Conservation (phyloP, 768 basidiomycete genomes). For the Macrolepiota dolichaula region DNA sequence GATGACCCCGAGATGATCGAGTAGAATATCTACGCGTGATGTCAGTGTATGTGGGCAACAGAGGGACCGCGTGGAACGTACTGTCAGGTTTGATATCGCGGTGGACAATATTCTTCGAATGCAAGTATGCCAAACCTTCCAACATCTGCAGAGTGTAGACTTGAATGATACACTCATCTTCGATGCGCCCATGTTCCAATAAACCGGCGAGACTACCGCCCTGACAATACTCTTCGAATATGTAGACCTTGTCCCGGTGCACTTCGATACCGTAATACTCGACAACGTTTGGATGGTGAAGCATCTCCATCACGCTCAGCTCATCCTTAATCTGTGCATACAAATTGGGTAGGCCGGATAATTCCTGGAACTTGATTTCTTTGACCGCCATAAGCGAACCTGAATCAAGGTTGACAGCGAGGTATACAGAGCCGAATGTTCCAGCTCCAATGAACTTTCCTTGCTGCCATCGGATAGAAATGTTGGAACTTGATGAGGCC, state of each 20-base stretch:
- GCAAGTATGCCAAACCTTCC: constrained; percentile 90
- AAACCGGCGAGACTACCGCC: constrained; percentile 89
- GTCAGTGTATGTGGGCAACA: neutral
- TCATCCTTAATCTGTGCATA: constrained; percentile 95
- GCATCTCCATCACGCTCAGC: constrained; percentile 95
- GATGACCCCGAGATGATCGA: constrained; percentile 87
- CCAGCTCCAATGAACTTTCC: constrained; percentile 98
- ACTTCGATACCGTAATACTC: constrained; percentile 99
- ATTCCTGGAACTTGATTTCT: constrained; percentile 95
- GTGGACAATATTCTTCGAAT: constrained; percentile 89
- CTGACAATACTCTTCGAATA: constrained; percentile 98
- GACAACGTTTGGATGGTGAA: constrained; percentile 96
- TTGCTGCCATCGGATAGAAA: constrained; percentile 97
- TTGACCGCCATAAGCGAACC: constrained; percentile 99
- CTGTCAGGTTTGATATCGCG: constrained; percentile 99
- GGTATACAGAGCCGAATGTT: constrained; percentile 99
- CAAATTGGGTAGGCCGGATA: constrained; percentile 82
- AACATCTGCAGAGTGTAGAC: constrained; percentile 97
- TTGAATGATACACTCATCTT: constrained; percentile 94
- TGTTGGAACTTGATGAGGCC: constrained; percentile 93
- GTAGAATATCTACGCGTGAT: constrained; percentile 73
- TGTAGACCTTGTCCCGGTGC: constrained; percentile 97
- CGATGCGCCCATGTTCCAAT: constrained; percentile 90
- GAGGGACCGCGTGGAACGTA: constrained; percentile 38
- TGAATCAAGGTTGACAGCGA: constrained; percentile 93